Percentiles rank a stretch among this genome's conserved stretches.
Conservation (phyloP, 768 basidiomycete genomes). For the Dictyophora rubrovolvata region DNA sequence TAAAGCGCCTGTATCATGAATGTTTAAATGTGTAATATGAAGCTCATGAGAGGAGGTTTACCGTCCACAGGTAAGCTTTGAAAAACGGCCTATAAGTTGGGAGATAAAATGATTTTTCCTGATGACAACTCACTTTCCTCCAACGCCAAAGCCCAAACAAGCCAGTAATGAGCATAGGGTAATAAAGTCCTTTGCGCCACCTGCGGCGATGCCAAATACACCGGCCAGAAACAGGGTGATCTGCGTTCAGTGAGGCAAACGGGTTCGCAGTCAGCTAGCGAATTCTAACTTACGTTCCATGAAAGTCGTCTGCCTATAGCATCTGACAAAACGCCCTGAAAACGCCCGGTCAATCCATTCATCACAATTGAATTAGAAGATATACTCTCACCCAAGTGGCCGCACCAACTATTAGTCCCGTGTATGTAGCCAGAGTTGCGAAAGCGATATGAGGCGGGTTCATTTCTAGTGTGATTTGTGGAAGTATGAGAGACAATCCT, state of each 20-base stretch:
- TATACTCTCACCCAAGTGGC: constrained; percentile 25
- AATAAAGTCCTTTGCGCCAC: constrained; percentile 35
- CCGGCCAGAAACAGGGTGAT: constrained; percentile 29
- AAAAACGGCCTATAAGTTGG: constrained; percentile 5
- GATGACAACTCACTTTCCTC: constrained; percentile 37
- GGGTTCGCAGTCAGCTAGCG: too few relatives aligned
- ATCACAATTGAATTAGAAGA: background rate
- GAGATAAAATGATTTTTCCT: constrained; percentile 17
- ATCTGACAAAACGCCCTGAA: constrained; percentile 34
- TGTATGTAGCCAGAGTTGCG: constrained; percentile 36
- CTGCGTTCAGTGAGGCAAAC: constrained; percentile 9
- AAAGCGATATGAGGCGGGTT: constrained; percentile 34
- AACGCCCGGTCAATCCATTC: background rate
- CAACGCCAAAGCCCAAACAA: constrained; percentile 39
- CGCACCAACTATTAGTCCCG: constrained; percentile 40
- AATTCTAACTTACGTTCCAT: constrained; percentile 12
- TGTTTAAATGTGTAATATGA: constrained; percentile 11
- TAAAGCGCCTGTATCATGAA: constrained; percentile 28
- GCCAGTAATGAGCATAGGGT: constrained; percentile 31
- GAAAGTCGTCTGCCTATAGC: constrained; percentile 36
- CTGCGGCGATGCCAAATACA: constrained; percentile 42
- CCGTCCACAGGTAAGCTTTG: constrained; percentile 38
- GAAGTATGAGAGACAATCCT: constrained; percentile 33
- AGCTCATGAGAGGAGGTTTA: constrained; percentile 17
- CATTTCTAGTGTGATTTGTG: constrained; percentile 33